Conservation (phyloP, 495 filamentous ascomycete genomes). For the Lophiostoma macrostomum region DNA sequence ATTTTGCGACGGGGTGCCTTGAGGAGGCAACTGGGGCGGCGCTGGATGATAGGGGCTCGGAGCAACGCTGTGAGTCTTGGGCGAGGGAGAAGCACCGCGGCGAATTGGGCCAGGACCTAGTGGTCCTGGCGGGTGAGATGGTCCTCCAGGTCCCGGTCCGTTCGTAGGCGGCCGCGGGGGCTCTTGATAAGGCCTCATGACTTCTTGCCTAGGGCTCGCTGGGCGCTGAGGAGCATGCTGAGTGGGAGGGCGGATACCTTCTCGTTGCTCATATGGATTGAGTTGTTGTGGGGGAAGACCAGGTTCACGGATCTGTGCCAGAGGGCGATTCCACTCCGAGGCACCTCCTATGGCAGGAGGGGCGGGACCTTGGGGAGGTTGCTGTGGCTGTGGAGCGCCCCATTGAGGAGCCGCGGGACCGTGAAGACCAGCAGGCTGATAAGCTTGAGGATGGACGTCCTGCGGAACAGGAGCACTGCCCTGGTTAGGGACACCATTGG, state of each 20-base stretch:
- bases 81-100: constrained; percentile 57
- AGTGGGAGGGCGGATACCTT: constrained; percentile 58
- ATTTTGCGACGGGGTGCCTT: constrained; percentile 37
- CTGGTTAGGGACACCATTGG: constrained; percentile 64
- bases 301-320: constrained; percentile 69
- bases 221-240: constrained; percentile 56
- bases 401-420: constrained; percentile 78
- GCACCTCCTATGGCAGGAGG: constrained; percentile 43
- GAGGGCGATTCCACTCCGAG: constrained; percentile 69
- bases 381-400: constrained; percentile 55
- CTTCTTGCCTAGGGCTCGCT: constrained; percentile 57
- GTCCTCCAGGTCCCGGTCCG: constrained; percentile 11
- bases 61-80: constrained; percentile 55
- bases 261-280: constrained; percentile 77
- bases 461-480: constrained; percentile 68
- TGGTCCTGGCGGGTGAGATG: constrained; percentile 10
- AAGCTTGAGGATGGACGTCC: constrained; percentile 64
- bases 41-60: constrained; percentile 62
- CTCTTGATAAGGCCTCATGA: constrained; percentile 71
- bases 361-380: constrained; percentile 54
- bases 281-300: constrained; percentile 61
- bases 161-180: constrained; percentile 54
- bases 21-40: constrained; percentile 60
- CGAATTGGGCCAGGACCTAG: constrained; percentile 40
- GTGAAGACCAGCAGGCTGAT: constrained; percentile 50